Evolutionary conservation across 1,284 basidiomycete species (phyloP), one percentile per base, ranked within the genome.

Genomic region (Malassezia dermatis): DNA sequence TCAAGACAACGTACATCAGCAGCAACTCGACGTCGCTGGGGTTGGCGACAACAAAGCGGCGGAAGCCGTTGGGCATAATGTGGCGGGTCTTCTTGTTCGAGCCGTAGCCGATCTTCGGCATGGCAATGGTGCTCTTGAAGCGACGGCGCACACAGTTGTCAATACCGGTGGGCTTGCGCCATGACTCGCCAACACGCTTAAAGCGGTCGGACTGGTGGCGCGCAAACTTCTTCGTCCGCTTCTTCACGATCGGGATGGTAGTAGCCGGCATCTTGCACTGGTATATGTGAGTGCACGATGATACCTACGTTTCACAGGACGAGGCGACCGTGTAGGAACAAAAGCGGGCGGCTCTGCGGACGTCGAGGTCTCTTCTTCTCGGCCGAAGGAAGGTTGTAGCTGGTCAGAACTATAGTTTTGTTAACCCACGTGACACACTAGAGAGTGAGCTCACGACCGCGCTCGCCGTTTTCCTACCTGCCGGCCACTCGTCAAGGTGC

Each of bases 51-150:
- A 74, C 67, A 23, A 74, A 63, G 46, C 71, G 71, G 48, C 70
- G 67, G 70, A 66, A 73, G 35, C 71, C 71, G 67, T 68, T 74
- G 56, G 71, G 71, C 65, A 74, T 66, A 21, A 74, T 59, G 63
- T 74, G 70, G 35, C 71, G 66, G 43, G 71, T 74, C 71, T 74
- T 74, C 68, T 74, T 74, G 71, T 74, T 74, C 54, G 66, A 69
- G 52, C 71, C 71, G 67, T 70, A 74, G 53, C 71, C 71, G 48
- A 74, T 74, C 64, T 69, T 73, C 62, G 69, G 69, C 69, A 71
- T 71, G 54, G 66, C 58, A 31, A 61, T 56, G 21, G 56, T 60
- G 52, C 71, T 62, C 58, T 62, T 65, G 71, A 74, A 74, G 53
- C 71, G 69, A 51, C 71, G 61, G 37, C 71, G 71, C 42, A 73